Conservation (phyloP, 495 filamentous ascomycete genomes). For the Cenococcum geophilum region DNA sequence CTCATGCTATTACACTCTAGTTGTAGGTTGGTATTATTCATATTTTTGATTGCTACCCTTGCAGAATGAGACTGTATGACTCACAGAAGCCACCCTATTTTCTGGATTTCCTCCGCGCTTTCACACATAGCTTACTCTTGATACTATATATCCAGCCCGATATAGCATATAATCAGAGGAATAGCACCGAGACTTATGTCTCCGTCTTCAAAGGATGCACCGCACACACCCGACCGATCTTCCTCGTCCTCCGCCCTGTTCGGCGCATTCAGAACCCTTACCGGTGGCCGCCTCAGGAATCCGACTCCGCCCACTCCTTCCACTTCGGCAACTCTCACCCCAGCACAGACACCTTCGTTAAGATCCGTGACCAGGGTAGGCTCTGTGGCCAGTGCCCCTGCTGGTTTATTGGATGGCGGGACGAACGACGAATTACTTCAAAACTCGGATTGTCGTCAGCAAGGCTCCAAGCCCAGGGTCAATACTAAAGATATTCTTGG, state of each 20-base stretch:
- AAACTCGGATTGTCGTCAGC: neutral
- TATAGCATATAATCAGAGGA: neutral
- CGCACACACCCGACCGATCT: conserved; percentile 27
- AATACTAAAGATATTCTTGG: conserved; percentile 7
- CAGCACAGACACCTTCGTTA: conserved; percentile 12
- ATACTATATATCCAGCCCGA: neutral
- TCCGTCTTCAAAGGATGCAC: conserved; percentile 24
- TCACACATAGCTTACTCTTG: neutral
- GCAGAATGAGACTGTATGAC: too few relatives aligned
- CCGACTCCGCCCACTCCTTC: conserved; percentile 17
- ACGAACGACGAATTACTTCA: neutral
- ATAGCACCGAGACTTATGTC: conserved; percentile 22
- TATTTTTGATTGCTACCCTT: too few relatives aligned
- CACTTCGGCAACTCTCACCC: conserved; percentile 13
- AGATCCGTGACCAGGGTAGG: neutral
- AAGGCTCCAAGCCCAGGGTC: neutral
- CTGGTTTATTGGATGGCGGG: neutral
- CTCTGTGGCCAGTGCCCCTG: conserved; percentile 9
- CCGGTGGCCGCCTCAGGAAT: conserved; percentile 22
- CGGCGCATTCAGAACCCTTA: conserved; percentile 27
- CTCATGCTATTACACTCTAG: neutral
- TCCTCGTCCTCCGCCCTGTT: conserved; percentile 27
- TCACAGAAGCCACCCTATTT: neutral
- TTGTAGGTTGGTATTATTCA: neutral
- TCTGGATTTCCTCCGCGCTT: neutral